phyloP scores from a whole-genome alignment of 73 alveolate species.

The Stentor coeruleus region DNA sequence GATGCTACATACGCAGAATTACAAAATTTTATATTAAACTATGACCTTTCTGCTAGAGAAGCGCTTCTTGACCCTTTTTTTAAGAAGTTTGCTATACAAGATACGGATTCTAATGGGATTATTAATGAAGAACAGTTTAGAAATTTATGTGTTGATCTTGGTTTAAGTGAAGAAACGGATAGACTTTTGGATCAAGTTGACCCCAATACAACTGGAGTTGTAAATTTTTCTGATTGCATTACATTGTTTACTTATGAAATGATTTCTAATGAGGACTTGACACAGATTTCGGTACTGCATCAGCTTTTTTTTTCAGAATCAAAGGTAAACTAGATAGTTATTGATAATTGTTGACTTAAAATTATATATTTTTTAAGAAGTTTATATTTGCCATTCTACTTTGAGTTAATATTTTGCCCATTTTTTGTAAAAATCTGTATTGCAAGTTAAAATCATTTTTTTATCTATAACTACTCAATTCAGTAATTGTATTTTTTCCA shows the following conservation, averaged over 20 bases:
- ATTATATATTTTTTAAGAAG: too few relatives aligned
- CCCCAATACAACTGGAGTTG: not conserved
- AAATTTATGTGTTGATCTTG: not conserved
- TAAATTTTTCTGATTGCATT: not conserved
- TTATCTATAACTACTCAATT: too few relatives aligned
- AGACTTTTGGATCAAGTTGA: not conserved
- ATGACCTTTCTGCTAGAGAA: slow-evolving; percentile 54
- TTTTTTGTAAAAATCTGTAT: too few relatives aligned
- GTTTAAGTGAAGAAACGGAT: not conserved
- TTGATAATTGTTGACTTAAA: too few relatives aligned
- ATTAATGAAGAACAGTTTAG: slow-evolving; percentile 44
- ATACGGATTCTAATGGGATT: slow-evolving; percentile 61
- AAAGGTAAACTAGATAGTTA: too few relatives aligned
- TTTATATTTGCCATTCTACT: too few relatives aligned
- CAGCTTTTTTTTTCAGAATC: not conserved
- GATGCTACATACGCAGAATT: slow-evolving; percentile 54
- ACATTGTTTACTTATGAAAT: slow-evolving; percentile 51
- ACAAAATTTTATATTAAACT: slow-evolving; percentile 54
- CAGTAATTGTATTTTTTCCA: too few relatives aligned
- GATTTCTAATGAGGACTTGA: not conserved
- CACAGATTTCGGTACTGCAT: not conserved
- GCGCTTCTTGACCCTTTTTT: slow-evolving; percentile 56
- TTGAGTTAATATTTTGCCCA: too few relatives aligned
- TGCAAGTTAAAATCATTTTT: too few relatives aligned
- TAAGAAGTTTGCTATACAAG: slow-evolving; percentile 40